Base-by-base conservation (phyloP, 2,329 filamentous ascomycete species). In the Pyrenophora teres region DNA sequence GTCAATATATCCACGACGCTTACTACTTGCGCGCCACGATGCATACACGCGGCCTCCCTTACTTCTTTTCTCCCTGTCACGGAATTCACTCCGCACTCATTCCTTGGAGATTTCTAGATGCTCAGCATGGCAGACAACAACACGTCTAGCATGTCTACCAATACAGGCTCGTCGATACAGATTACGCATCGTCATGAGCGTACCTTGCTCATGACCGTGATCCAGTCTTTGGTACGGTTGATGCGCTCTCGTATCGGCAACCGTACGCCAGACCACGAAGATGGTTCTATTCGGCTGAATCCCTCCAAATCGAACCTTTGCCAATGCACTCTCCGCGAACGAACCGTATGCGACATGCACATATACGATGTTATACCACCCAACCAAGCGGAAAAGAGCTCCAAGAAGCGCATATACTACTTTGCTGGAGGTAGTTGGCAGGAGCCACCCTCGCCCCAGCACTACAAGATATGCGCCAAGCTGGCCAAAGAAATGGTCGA, bases 361-460 rank as follows among this genome's bases (percentile, higher is more conserved):
- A 68, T 81, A 16, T 82, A 81, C 66, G 78, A 80, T 42, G 53
- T 80, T 4, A 39, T 60, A 8, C 57, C 71, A 4, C 64, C 64
- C 2, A 57, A 53, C 1, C 40, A 50, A 13, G 9, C 46, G 0
- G 36, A 43, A 4, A 56, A 56, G 37, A 45, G 49, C 21, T 49
- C 51, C 10, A 64, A 49, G 18, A 74, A 70, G 54, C 65, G 73
- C 4, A 69, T 86, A 19, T 79, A 81, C 53, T 85, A 84, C 52
- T 83, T 83, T 55, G 75, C 76, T 0, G 83, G 83, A 1, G 83
- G 83, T 6, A 81, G 80, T 3, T 85, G 83, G 78, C 80, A 81
- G 52, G 73, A 72, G 56, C 79, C 79, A 0, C 78, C 83, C 0
- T 76, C 74, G 3, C 57, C 67, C 0, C 74, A 81, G 40, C 83